Conservation (phyloP, 179 eudicot genomes). For the Amaranthus tricolor region DNA sequence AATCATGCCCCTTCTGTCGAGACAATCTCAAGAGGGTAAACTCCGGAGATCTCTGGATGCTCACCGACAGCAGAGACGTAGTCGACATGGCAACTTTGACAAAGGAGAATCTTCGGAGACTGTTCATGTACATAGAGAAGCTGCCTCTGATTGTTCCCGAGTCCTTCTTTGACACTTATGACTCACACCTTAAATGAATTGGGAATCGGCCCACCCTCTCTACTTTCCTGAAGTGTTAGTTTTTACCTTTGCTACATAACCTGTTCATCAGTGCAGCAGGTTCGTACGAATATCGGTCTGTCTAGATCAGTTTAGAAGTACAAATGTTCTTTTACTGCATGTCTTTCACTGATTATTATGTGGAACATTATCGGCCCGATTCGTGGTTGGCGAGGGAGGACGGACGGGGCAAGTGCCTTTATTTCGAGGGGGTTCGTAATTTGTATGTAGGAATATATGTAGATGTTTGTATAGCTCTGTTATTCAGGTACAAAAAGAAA, state of each 20-base stretch:
- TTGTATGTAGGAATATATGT: conserved; percentile 26
- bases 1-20: conserved; percentile 96
- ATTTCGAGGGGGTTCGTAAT: background rate
- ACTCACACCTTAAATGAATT: conserved; percentile 65
- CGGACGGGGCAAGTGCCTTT: conserved; percentile 12
- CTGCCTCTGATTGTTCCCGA: conserved; percentile 85
- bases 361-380: conserved; percentile 28
- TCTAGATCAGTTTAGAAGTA: conserved; percentile 36
- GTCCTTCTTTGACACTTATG: conserved; percentile 61
- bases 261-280: conserved; percentile 16
- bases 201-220: background rate
- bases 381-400: conserved; percentile 37
- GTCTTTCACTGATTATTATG: conserved; percentile 27
- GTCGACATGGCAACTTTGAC: conserved; percentile 69
- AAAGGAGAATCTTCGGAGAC: conserved; percentile 80
- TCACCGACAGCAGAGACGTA: conserved; percentile 60
- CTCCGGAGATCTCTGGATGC: conserved; percentile 91
- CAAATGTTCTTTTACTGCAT: conserved; percentile 15
- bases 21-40: conserved; percentile 89
- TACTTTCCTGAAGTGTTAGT: background rate
- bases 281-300: conserved; percentile 12
- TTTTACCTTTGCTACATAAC: background rate
- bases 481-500: conserved; percentile 1
- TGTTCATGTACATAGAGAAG: conserved; percentile 90
- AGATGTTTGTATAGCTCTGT: conserved; percentile 27